These are phyloP conservation scores for Clarireedia paspali DNA, from an alignment of 2,329 filamentous ascomycete species.

Conservation along the genomic window DNA sequence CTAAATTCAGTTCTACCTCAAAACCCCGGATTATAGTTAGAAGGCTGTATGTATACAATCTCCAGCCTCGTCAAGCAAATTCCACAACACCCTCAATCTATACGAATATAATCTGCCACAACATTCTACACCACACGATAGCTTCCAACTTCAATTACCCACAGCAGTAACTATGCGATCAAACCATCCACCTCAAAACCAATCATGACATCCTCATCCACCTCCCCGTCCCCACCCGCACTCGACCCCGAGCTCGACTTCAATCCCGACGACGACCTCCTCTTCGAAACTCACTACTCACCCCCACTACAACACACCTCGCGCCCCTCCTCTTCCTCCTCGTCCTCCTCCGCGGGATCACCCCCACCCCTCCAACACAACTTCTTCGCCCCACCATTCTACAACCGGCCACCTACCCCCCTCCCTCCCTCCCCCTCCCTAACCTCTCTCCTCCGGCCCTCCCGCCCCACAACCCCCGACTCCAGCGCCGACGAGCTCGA, in stretches of 20 bases:
- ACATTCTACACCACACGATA: too few relatives aligned
- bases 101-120: too few relatives aligned
- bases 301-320: neutral
- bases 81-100: too few relatives aligned
- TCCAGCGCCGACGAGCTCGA: conserved; percentile 79
- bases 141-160: too few relatives aligned
- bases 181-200: neutral
- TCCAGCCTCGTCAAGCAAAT: too few relatives aligned
- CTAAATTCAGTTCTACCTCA: too few relatives aligned
- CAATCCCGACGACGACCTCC: neutral
- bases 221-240: neutral
- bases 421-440: conserved; percentile 87
- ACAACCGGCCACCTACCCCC: conserved; percentile 92
- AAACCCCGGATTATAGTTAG: too few relatives aligned
- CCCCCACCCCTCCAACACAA: conserved; percentile 35
- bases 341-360: conserved; percentile 6
- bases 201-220: conserved; percentile 6
- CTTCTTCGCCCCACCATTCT: conserved; percentile 77
- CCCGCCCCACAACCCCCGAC: conserved; percentile 88
- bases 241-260: neutral
- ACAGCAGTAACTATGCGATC: too few relatives aligned
- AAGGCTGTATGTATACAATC: too few relatives aligned
- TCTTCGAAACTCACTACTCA: conserved; percentile 1
- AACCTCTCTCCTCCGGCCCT: conserved; percentile 83
- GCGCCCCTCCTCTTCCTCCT: neutral